Conservation (phyloP, 352 stramenopile genomes). For the Blastocystis sp. region DNA sequence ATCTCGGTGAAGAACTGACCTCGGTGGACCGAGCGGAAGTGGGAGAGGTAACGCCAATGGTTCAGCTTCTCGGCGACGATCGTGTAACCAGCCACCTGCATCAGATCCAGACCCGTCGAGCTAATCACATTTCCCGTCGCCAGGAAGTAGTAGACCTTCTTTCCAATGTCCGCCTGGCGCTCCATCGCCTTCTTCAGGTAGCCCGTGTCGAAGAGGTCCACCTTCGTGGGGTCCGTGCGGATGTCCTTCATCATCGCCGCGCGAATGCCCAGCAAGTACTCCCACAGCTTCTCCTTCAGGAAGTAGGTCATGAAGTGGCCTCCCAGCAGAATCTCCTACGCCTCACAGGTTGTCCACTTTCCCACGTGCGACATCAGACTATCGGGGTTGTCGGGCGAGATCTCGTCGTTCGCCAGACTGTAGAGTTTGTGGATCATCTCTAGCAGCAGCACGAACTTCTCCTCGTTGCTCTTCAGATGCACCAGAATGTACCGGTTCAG, state of each 20-base stretch:
- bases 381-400: slow-evolving; percentile 91
- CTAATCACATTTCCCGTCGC: slow-evolving; percentile 95
- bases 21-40: slow-evolving; percentile 95
- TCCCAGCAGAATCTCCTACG: slow-evolving; percentile 48
- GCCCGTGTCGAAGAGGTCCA: slow-evolving; percentile 40
- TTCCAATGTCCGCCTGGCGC: slow-evolving; percentile 73
- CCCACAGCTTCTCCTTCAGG: slow-evolving; percentile 94
- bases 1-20: slow-evolving; percentile 99
- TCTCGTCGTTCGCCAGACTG: slow-evolving; percentile 80
- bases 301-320: slow-evolving; percentile 71
- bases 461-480: slow-evolving; percentile 78
- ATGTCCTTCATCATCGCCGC: slow-evolving; percentile 67
- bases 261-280: slow-evolving; percentile 72
- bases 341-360: slow-evolving; percentile 76
- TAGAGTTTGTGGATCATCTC: slow-evolving; percentile 96
- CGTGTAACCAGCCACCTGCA: slow-evolving; percentile 90
- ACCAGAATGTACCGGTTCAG: slow-evolving; percentile 87
- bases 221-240: slow-evolving; percentile 63
- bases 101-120: slow-evolving; percentile 87
- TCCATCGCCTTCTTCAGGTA: slow-evolving; percentile 85
- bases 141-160: slow-evolving; percentile 93
- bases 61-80: slow-evolving; percentile 98
- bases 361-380: slow-evolving; percentile 93
- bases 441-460: slow-evolving; percentile 84
- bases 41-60: slow-evolving; percentile 92